Evolutionary conservation across 352 stramenopile species (phyloP).

Genomic region (Phytophthora palmivora): DNA sequence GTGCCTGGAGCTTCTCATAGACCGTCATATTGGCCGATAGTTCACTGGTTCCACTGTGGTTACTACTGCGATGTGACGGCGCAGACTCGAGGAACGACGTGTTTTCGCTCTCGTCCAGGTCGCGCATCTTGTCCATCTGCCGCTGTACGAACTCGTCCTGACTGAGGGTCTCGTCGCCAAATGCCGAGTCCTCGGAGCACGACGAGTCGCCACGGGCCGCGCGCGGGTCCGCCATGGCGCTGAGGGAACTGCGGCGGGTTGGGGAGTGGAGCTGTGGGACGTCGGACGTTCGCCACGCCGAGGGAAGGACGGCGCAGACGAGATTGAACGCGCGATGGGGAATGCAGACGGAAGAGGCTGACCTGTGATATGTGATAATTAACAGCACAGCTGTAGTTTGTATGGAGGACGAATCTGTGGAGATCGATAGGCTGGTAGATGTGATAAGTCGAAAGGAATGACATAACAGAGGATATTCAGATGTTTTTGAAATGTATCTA

Average conservation of each 20-base stretch:
- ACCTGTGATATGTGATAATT: slow-evolving; percentile 12
- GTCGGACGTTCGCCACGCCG: slow-evolving; percentile 26
- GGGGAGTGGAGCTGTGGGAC: slow-evolving; percentile 15
- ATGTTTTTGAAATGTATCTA: too few species aligned
- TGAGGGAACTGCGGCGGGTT: background rate
- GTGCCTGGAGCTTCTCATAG: slow-evolving; percentile 63
- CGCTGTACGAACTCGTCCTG: slow-evolving; percentile 53
- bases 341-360: slow-evolving; percentile 6
- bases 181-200: slow-evolving; percentile 58
- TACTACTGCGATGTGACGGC: slow-evolving; percentile 37
- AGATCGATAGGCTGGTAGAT: slow-evolving; percentile 1
- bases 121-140: slow-evolving; percentile 62
- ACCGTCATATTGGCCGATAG: slow-evolving; percentile 41
- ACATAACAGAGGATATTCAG: background rate
- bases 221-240: slow-evolving; percentile 28
- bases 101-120: slow-evolving; percentile 36
- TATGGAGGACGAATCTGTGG: background rate
- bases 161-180: slow-evolving; percentile 58
- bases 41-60: slow-evolving; percentile 32
- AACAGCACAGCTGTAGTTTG: background rate
- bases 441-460: background rate
- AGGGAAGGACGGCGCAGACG: slow-evolving; percentile 21
- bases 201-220: slow-evolving; percentile 35
- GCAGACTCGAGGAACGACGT: slow-evolving; percentile 29
- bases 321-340: slow-evolving; percentile 36